Evolutionary conservation across 2,329 filamentous ascomycete genomes (phyloP).

Genomic region (Hymenoscyphus fraxineus): DNA sequence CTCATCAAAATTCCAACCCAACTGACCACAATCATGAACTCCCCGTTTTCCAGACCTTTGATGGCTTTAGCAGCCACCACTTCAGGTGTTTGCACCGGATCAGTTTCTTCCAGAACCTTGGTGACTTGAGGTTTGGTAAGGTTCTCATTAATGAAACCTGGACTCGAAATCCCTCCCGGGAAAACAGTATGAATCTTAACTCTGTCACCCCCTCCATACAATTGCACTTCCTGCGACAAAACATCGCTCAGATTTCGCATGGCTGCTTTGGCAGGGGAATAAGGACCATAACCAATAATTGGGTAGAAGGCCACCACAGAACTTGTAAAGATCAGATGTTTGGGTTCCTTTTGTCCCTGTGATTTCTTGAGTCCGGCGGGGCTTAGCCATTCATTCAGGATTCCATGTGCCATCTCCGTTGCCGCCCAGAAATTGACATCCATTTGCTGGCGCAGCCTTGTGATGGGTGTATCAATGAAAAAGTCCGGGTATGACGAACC

Average conservation of each 20-base stretch:
- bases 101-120: conserved; percentile 73
- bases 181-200: conserved; percentile 79
- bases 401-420: conserved; percentile 79
- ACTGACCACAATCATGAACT: conserved; percentile 75
- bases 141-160: conserved; percentile 74
- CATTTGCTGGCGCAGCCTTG: conserved; percentile 72
- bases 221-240: conserved; percentile 74
- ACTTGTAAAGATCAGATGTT: conserved; percentile 85
- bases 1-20: conserved; percentile 71
- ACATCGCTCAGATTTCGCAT: conserved; percentile 79
- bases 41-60: conserved; percentile 70
- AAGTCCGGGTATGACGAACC: conserved; percentile 71
- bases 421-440: conserved; percentile 88
- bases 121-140: conserved; percentile 76
- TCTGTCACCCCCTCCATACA: conserved; percentile 69
- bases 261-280: conserved; percentile 81
- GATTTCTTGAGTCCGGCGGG: conserved; percentile 42
- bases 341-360: conserved; percentile 45
- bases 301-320: conserved; percentile 73
- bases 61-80: conserved; percentile 70
- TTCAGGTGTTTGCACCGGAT: conserved; percentile 74
- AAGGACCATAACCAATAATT: conserved; percentile 77
- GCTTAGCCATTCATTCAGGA: conserved; percentile 70
- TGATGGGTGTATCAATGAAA: conserved; percentile 69
- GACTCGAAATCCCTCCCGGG: conserved; percentile 77